phyloP scores from a whole-genome alignment of 106 monocot species.

The Dendrobium huoshanense region DNA sequence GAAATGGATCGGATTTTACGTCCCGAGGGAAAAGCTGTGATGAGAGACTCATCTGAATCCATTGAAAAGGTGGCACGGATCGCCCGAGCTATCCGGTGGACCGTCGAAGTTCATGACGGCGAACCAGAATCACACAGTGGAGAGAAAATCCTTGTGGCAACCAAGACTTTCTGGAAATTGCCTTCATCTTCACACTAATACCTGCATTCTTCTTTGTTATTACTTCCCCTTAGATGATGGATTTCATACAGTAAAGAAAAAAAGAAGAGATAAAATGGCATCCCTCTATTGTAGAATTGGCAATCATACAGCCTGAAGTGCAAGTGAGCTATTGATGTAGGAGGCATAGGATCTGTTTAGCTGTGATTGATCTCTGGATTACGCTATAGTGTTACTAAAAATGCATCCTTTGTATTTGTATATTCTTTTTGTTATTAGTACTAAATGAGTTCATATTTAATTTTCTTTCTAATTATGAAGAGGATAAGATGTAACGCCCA shows the following conservation, averaged over 20 bases:
- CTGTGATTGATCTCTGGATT: too few species aligned
- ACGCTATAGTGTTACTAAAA: neutral
- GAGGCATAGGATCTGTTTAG: too few species aligned
- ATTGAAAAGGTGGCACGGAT: slow-evolving; percentile 56
- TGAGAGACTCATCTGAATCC: slow-evolving; percentile 48
- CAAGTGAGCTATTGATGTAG: too few species aligned
- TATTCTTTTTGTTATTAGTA: neutral
- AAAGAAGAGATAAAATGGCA: neutral
- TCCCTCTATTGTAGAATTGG: neutral
- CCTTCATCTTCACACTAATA: neutral
- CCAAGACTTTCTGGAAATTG: slow-evolving; percentile 64
- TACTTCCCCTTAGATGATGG: neutral
- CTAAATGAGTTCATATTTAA: neutral
- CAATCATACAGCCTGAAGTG: too few species aligned
- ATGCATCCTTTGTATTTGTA: neutral
- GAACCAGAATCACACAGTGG: slow-evolving; percentile 56
- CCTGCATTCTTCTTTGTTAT: neutral
- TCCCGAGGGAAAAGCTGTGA: slow-evolving; percentile 72
- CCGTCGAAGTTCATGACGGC: slow-evolving; percentile 29
- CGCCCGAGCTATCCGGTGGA: slow-evolving; percentile 68
- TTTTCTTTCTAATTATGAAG: too few species aligned
- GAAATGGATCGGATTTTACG: slow-evolving; percentile 93
- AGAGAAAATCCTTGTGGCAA: slow-evolving; percentile 72
- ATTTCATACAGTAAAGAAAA: neutral
- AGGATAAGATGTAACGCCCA: too few species aligned